phyloP scores from a whole-genome alignment of 1,284 basidiomycete genomes.

The Marasmius fiardii region DNA sequence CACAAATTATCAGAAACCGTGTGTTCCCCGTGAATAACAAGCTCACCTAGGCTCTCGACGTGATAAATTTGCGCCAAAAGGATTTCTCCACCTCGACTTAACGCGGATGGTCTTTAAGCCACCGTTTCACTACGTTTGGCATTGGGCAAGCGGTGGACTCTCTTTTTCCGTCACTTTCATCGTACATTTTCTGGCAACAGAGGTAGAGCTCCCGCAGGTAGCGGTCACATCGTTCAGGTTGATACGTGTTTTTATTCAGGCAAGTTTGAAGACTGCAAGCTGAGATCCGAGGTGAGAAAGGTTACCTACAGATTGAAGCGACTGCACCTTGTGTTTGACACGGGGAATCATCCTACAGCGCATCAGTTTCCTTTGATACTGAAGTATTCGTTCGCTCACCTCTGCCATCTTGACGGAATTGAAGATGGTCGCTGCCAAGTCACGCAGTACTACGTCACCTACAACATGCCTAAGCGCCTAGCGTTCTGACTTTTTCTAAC shows the following conservation, averaged over 20 bases:
- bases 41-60: too few species aligned
- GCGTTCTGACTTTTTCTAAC: too few species aligned
- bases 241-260: conserved; percentile 1
- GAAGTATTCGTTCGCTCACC: too few species aligned
- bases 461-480: too few species aligned
- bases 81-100: neutral
- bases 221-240: neutral
- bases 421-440: too few species aligned
- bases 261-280: conserved; percentile 1
- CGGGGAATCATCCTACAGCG: neutral
- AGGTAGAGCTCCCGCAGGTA: neutral
- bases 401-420: too few species aligned
- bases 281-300: neutral
- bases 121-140: neutral
- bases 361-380: too few species aligned
- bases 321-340: conserved; percentile 1
- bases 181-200: conserved; percentile 2
- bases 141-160: conserved; percentile 1
- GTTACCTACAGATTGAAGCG: neutral
- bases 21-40: too few species aligned
- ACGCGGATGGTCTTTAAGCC: neutral
- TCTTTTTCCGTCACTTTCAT: neutral
- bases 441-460: too few species aligned
- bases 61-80: too few species aligned
- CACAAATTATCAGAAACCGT: too few species aligned